Percentiles rank a stretch among this genome's conserved stretches.
Evolutionary conservation across 75 land plant genomes (phyloP).

Genomic region (Sequoia sempervirens): DNA sequence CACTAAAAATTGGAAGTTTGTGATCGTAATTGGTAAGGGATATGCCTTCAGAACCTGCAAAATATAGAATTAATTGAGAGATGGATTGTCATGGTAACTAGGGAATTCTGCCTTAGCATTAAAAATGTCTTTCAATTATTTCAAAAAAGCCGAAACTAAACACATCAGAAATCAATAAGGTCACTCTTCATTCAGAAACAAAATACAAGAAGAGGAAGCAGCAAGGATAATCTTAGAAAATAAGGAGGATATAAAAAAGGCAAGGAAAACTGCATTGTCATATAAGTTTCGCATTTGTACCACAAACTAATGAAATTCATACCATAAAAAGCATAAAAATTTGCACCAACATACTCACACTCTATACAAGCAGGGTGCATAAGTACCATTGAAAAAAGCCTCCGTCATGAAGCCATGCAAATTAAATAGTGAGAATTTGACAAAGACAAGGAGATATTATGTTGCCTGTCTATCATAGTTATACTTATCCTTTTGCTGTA

Average conservation of each 20-base stretch:
- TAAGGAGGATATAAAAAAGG: neutral
- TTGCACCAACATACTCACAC: neutral
- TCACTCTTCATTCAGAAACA: neutral
- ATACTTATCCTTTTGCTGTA: neutral
- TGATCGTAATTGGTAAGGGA: constrained; percentile 76
- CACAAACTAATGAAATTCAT: neutral
- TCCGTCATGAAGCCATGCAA: neutral
- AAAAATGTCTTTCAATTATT: neutral
- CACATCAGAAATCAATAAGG: neutral
- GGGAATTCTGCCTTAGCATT: neutral
- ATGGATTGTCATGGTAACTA: neutral
- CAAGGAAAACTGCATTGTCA: too few relatives aligned
- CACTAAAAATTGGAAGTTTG: constrained; percentile 65
- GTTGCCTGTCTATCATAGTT: neutral
- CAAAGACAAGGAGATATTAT: neutral
- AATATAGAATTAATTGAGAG: neutral
- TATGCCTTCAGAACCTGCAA: constrained; percentile 85
- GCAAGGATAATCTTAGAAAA: neutral
- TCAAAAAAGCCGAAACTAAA: neutral
- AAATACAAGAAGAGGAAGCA: neutral
- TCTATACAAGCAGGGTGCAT: neutral
- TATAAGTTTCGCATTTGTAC: too few relatives aligned
- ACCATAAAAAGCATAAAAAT: neutral
- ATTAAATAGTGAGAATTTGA: neutral
- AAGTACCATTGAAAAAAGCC: neutral